Base-by-base conservation (phyloP, 306 rosid species). In the Senna tora region DNA sequence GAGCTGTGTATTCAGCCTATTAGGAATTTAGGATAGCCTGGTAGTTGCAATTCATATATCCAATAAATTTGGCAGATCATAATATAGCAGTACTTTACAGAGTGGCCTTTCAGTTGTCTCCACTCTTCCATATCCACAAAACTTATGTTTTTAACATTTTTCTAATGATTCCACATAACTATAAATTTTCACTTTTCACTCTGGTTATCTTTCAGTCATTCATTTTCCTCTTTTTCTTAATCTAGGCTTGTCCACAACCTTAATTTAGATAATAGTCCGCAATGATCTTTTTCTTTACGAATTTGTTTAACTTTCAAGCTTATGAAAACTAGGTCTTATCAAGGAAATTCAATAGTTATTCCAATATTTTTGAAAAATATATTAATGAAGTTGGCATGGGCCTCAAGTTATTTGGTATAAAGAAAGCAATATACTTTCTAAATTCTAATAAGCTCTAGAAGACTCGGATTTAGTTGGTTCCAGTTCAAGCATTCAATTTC, bases 401-500 rank as follows among this genome's bases (percentile, higher is more conserved):
- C 43, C n/a, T 14, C 12, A 52, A 38, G 49, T 73, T 20, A 28
- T 68, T 60, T 53, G 43, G 10, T 63, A 63, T 19, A 9, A 15
- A 7, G 21, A 4, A 21, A 52, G 7, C 41, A 25, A 30, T 47
- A 50, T 67, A 49, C 28, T 65, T 56, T 15, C 43, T 58, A 15
- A 58, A 34, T 16, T 11, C 11, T 25, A 2, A 3, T 28, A 28
- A 28, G 20, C 65, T 72, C 56, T 41, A 20, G 22, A 33, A 41
- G 39, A 38, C 45, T 8, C 4, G 42, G 33, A 67, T 25, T 61
- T 77, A 34, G 65, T 33, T 55, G 61, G 62, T 50, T 69, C 49
- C 45, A 13, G 61, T 66, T 73, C 56, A 61, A 10, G 72, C 43
- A 41, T 49, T 54, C 67, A 51, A 51, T 45, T 63, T 66, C 49